Evolutionary conservation across 2,329 filamentous ascomycete genomes (phyloP).

Genomic region (Gyromitra esculenta): DNA sequence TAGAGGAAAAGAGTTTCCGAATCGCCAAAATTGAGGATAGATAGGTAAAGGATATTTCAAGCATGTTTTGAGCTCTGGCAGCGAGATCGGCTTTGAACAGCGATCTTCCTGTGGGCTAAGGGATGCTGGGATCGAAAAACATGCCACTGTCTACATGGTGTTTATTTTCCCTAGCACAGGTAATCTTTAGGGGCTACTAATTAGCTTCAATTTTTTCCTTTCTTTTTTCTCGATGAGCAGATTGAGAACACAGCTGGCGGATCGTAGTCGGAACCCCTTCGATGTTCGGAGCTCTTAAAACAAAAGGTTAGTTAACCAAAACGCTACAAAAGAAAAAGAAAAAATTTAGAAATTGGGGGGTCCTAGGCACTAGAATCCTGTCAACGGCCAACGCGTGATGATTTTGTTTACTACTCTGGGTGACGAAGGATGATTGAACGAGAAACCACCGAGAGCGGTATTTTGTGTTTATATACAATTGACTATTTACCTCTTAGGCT

Average conservation of each 20-base stretch:
- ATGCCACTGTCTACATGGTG: neutral
- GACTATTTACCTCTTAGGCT: conserved; percentile 2
- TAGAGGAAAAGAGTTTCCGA: neutral
- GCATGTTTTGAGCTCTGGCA: neutral
- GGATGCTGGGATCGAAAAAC: neutral
- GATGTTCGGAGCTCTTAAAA: neutral
- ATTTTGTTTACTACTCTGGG: neutral
- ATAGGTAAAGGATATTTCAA: neutral
- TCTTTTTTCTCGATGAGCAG: neutral
- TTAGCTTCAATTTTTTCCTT: neutral
- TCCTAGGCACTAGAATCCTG: neutral
- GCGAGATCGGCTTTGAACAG: neutral
- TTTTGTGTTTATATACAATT: conserved; percentile 45
- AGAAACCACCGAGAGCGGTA: conserved; percentile 12
- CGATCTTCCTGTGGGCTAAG: neutral
- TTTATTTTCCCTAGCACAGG: conserved; percentile 11
- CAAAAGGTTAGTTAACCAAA: neutral
- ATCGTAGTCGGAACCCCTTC: neutral
- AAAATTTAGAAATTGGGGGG: neutral
- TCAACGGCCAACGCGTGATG: neutral
- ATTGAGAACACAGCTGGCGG: neutral
- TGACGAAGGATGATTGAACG: neutral
- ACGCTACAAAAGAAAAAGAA: neutral
- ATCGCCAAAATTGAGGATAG: neutral
- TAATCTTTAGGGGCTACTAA: neutral